Percentiles rank a stretch among this genome's conserved stretches.
phyloP scores from a whole-genome alignment of 1,284 basidiomycete genomes.

The Microbotryum silenes-acaulis region DNA sequence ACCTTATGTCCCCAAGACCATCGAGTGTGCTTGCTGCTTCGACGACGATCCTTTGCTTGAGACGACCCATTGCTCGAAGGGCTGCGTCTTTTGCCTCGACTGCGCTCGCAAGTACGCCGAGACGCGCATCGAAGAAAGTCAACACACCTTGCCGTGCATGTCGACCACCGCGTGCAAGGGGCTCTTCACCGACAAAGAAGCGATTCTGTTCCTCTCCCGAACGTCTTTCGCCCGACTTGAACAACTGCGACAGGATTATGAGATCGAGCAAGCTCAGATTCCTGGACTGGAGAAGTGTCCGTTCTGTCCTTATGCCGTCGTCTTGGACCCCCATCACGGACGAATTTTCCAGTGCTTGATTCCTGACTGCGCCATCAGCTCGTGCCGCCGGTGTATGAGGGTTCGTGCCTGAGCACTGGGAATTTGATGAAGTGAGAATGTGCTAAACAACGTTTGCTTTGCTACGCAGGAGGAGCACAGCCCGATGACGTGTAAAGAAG shows the following conservation, averaged over 20 bases:
- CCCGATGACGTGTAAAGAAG: too few species aligned
- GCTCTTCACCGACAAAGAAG: constrained; percentile 29
- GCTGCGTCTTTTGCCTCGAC: constrained; percentile 34
- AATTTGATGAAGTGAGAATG: too few species aligned
- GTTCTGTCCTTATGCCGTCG: too few species aligned
- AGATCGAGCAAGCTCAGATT: constrained; percentile 32
- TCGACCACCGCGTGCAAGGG: constrained; percentile 30
- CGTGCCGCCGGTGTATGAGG: too few species aligned
- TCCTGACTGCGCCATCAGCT: too few species aligned
- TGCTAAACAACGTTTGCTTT: too few species aligned
- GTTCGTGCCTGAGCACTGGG: too few species aligned
- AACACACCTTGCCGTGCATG: constrained; percentile 33
- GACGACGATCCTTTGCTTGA: constrained; percentile 20
- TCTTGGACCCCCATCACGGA: too few species aligned
- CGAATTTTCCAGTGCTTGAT: too few species aligned
- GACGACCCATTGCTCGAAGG: constrained; percentile 22
- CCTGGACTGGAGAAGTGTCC: constrained; percentile 33
- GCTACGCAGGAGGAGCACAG: too few species aligned
- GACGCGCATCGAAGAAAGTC: constrained; percentile 29
- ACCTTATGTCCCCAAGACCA: background rate
- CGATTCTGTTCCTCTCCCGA: constrained; percentile 22
- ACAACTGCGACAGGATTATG: constrained; percentile 34
- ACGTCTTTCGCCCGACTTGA: constrained; percentile 29
- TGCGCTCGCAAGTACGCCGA: constrained; percentile 32
- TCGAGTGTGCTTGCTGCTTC: constrained; percentile 38